phyloP scores from a whole-genome alignment of 129 eudicot genomes.

The Kitagawia praeruptora region DNA sequence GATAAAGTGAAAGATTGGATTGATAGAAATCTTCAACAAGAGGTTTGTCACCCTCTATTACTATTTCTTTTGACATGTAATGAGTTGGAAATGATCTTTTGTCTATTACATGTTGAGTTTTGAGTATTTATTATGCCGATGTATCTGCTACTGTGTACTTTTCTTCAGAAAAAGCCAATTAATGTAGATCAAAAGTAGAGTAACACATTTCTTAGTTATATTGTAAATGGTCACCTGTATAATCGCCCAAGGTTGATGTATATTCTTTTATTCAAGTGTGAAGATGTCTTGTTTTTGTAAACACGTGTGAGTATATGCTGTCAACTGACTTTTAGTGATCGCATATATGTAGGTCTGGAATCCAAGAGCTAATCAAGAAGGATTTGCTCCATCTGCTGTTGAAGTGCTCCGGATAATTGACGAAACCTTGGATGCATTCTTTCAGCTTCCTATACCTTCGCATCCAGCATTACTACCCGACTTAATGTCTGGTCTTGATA shows the following conservation, averaged over 20 bases:
- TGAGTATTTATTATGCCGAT: not conserved
- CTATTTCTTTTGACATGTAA: not conserved
- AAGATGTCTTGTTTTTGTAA: not conserved
- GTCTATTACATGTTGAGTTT: not conserved
- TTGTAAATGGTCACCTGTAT: not conserved
- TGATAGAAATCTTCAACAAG: constrained; percentile 85
- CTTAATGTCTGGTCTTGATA: constrained; percentile 79
- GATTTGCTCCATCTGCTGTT: constrained; percentile 84
- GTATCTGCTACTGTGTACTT: not conserved
- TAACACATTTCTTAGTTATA: not conserved
- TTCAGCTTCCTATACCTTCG: constrained; percentile 86
- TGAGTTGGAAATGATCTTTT: not conserved
- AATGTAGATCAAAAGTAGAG: not conserved
- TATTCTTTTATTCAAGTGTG: not conserved
- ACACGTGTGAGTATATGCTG: not conserved
- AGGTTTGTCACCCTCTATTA: constrained; percentile 37
- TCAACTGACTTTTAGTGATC: not conserved
- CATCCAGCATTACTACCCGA: constrained; percentile 95
- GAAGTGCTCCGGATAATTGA: constrained; percentile 74
- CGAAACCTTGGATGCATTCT: constrained; percentile 87
- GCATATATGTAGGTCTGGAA: constrained; percentile 56
- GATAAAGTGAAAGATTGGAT: constrained; percentile 78
- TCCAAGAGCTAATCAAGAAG: constrained; percentile 82
- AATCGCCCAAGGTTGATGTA: not conserved
- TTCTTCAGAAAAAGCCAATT: not conserved